Percentiles rank a stretch among this genome's conserved stretches.
Evolutionary conservation across 257 asterid species (phyloP).

Genomic region (Coffea canephora): DNA sequence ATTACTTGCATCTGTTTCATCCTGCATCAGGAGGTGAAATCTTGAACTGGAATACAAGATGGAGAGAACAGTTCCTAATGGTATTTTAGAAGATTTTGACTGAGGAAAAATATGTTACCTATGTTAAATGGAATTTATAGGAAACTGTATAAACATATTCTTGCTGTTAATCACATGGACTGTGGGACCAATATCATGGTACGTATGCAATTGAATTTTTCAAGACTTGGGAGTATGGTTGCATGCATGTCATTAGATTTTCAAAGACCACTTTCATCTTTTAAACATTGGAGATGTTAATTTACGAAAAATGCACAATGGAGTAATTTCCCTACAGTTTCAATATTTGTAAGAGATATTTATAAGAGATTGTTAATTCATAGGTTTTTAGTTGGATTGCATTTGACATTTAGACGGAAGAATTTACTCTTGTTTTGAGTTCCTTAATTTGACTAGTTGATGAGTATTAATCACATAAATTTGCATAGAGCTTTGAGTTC

Average conservation of each 20-base stretch:
- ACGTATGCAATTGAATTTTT: not conserved
- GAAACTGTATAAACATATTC: not conserved
- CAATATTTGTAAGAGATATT: not conserved
- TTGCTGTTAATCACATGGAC: no score
- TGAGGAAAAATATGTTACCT: not conserved
- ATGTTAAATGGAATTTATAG: no score
- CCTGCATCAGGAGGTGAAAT: not conserved
- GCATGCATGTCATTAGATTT: not conserved
- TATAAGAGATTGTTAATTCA: not conserved
- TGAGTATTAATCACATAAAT: not conserved
- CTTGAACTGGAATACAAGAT: not conserved
- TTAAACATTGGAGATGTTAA: no score
- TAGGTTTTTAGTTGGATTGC: not conserved
- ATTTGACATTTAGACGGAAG: no score
- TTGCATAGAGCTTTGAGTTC: not conserved
- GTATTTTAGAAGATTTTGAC: not conserved
- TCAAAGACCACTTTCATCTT: not conserved
- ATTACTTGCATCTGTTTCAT: not conserved
- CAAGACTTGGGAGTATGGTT: no score
- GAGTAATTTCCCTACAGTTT: not conserved
- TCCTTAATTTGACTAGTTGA: not conserved
- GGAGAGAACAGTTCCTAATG: not conserved
- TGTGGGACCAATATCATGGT: not conserved
- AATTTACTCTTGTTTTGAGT: not conserved
- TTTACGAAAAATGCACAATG: no score